Base-by-base conservation (phyloP, 2,329 filamentous ascomycete species). In the Ceratocystis ficicola region DNA sequence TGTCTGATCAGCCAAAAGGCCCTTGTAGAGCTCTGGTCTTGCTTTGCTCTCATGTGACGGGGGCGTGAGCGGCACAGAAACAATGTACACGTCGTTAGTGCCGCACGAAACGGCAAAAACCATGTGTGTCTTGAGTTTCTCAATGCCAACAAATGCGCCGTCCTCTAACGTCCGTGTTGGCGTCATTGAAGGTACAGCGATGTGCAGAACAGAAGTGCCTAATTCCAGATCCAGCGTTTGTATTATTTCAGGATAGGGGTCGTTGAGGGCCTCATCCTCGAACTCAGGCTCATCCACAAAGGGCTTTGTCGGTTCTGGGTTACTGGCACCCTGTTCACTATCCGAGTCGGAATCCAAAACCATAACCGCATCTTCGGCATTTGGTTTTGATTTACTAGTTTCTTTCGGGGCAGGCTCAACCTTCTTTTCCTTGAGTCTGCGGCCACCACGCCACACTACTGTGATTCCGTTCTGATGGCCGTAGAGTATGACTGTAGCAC, bases 391-490 rank as follows among this genome's bases (percentile, higher is more conserved):
- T 67, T 75, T 75, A 7, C 70, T 57, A 1, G 70, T 68, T 17
- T 72, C 70, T 63, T 78, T 76, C 10, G 25, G 30, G 15, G 15
- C 7, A 10, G 52, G 52, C 52, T 57, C 52, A 15, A 30, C 17
- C 46, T 76, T 73, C 1, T 73, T 69, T 1, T 76, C 68, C 71
- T 84, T 86, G 70, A 87, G 81, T n/a, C 78, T 77, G 63, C 78
- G 79, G 10, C 84, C 84, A 59, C 85, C 85, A 52, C 83, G 80
- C 85, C 85, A 87, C 28, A 83, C 73, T 46, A 87, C 71, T 2
- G 80, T 83, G 52, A 86, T 74, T 57, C 85, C 85, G 72, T 81
- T 83, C 67, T 86, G 83, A 70, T 86, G 84, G 59, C 82, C 84
- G 70, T 86, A 86, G 57, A 87, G 74, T 30, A 87, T 72, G 71